A percentile compares a stretch with the other conserved stretches of the same genome.
Evolutionary conservation across 2,329 filamentous ascomycete species (phyloP).

Genomic region (Rutstroemia sp.): DNA sequence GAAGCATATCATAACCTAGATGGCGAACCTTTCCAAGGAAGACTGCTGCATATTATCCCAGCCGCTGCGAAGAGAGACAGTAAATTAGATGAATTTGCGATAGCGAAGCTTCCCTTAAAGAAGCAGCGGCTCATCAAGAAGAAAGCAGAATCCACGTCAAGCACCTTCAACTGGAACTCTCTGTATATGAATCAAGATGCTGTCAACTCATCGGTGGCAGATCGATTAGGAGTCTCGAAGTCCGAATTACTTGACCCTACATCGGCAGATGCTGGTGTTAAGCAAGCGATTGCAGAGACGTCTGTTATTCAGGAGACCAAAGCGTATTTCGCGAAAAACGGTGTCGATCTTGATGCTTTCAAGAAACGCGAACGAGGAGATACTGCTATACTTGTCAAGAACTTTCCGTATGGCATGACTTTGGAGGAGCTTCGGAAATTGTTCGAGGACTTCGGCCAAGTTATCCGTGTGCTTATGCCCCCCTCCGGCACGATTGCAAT

Average conservation of each 20-base stretch:
- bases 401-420: constrained; percentile 67
- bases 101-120: constrained; percentile 89
- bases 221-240: constrained; percentile 82
- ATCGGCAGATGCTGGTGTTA: constrained; percentile 86
- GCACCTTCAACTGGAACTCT: constrained; percentile 96
- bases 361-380: constrained; percentile 79
- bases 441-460: constrained; percentile 59
- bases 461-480: constrained; percentile 81
- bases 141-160: constrained; percentile 70
- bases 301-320: constrained; percentile 96
- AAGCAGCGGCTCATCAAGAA: constrained; percentile 88
- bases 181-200: constrained; percentile 98
- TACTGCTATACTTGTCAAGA: constrained; percentile 84
- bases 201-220: constrained; percentile 82
- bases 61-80: constrained; percentile 74
- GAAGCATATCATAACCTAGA: constrained; percentile 75
- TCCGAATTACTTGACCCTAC: constrained; percentile 92
- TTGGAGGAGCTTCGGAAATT: constrained; percentile 46
- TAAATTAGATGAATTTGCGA: constrained; percentile 77
- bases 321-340: constrained; percentile 78
- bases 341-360: constrained; percentile 88
- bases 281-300: constrained; percentile 94
- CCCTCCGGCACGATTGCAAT: constrained; percentile 91
- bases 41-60: constrained; percentile 83
- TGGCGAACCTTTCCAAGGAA: constrained; percentile 83